Conservation (phyloP, 2,329 filamentous ascomycete species). For the Verticillium nonalfalfae region DNA sequence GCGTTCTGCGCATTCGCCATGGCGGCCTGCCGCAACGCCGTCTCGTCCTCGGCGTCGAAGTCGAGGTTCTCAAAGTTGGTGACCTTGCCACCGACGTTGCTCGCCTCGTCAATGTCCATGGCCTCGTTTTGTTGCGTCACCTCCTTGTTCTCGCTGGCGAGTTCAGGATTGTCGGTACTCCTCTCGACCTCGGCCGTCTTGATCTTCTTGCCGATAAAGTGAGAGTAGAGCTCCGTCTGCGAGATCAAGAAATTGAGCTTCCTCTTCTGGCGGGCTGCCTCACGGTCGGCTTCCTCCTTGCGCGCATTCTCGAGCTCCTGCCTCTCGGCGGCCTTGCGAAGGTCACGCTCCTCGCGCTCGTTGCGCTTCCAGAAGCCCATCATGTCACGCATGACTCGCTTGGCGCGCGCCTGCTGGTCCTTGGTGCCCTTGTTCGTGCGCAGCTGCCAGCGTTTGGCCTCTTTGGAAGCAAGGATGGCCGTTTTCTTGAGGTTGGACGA, state of each 20-base stretch:
- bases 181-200: constrained; percentile 93
- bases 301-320: constrained; percentile 95
- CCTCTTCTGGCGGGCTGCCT: constrained; percentile 93
- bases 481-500: constrained; percentile 97
- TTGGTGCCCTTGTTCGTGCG: constrained; percentile 98
- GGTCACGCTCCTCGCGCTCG: constrained; percentile 91
- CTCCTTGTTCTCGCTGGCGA: constrained; percentile 48
- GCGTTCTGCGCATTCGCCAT: constrained; percentile 95
- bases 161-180: constrained; percentile 76
- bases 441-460: constrained; percentile 94
- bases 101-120: constrained; percentile 44
- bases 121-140: constrained; percentile 29
- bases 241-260: constrained; percentile 99
- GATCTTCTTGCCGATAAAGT: constrained; percentile 99
- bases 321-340: constrained; percentile 88
- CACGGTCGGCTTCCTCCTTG: constrained; percentile 93
- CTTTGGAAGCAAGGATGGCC: constrained; percentile 91
- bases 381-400: constrained; percentile 99
- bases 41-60: constrained; percentile 93
- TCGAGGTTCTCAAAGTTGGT: constrained; percentile 92
- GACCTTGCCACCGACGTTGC: constrained; percentile 61
- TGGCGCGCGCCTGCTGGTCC: constrained; percentile 91
- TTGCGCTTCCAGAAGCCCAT: constrained; percentile 99
- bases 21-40: constrained; percentile 71
- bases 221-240: constrained; percentile 96